Conservation (phyloP, 2,329 filamentous ascomycete species). For the Hymenoscyphus fructigenus region DNA sequence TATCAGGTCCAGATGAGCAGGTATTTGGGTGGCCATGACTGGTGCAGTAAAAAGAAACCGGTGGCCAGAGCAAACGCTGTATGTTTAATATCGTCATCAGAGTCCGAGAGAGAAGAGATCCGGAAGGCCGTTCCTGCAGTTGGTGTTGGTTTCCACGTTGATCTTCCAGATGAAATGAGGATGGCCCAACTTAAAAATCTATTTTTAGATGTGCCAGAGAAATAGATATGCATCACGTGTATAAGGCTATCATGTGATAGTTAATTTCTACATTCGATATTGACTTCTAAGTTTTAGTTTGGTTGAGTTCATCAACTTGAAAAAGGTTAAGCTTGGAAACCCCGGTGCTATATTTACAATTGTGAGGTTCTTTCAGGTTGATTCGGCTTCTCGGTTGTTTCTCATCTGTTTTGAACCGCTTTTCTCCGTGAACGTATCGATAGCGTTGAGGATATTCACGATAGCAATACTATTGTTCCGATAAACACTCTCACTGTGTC, state of each 20-base stretch:
- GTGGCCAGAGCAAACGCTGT: neutral
- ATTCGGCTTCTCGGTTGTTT: neutral
- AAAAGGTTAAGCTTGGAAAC: neutral
- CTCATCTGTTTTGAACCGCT: neutral
- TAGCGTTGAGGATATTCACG: neutral
- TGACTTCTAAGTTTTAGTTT: neutral
- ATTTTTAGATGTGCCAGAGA: neutral
- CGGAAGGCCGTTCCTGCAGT: neutral
- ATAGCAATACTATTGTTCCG: neutral
- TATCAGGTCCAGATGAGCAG: constrained; percentile 7
- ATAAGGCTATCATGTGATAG: neutral
- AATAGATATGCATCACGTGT: neutral
- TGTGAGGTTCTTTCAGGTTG: neutral
- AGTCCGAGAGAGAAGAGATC: neutral
- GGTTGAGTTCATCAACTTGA: neutral
- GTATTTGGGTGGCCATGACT: neutral
- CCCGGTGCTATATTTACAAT: neutral
- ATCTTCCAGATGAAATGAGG: neutral
- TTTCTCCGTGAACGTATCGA: neutral
- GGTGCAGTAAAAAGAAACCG: neutral
- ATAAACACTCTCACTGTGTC: neutral
- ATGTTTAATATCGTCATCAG: neutral
- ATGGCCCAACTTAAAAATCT: neutral
- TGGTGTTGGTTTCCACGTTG: neutral
- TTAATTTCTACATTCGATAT: neutral